Evolutionary conservation across 2,329 filamentous ascomycete species (phyloP).

Genomic region (Nectriaceae sp.): DNA sequence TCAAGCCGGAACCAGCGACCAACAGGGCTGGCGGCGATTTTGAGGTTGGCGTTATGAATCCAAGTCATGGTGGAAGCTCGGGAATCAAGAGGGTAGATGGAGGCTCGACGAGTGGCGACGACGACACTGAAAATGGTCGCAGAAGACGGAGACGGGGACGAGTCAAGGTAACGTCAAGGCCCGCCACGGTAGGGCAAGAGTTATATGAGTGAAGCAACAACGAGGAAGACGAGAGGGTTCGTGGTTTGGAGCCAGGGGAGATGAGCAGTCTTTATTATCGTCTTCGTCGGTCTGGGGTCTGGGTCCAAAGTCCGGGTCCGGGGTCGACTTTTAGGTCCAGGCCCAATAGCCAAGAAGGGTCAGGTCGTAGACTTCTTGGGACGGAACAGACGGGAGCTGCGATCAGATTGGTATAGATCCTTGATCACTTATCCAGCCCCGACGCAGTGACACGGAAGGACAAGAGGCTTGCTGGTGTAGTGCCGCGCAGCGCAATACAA

Average conservation of each 20-base stretch:
- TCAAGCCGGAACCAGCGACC: slow-evolving; percentile 80
- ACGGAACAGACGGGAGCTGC: background rate
- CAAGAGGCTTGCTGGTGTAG: background rate
- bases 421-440: background rate
- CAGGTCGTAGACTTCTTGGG: background rate
- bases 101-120: slow-evolving; percentile 1
- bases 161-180: background rate
- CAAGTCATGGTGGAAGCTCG: slow-evolving; percentile 44
- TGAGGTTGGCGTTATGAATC: slow-evolving; percentile 52
- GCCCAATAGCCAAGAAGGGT: background rate
- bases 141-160: background rate
- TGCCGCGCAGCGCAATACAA: background rate
- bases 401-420: background rate
- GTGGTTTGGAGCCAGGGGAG: background rate
- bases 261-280: background rate
- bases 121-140: background rate
- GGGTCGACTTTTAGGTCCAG: background rate
- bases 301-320: background rate
- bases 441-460: background rate
- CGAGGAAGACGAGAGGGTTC: background rate
- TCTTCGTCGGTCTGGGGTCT: background rate
- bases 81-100: slow-evolving; percentile 1
- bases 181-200: background rate
- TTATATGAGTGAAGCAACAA: background rate
- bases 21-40: slow-evolving; percentile 64